Percentiles rank a stretch among this genome's conserved stretches.
phyloP scores from a whole-genome alignment of 2,329 filamentous ascomycete species.

The Fusarium lyarnte region DNA sequence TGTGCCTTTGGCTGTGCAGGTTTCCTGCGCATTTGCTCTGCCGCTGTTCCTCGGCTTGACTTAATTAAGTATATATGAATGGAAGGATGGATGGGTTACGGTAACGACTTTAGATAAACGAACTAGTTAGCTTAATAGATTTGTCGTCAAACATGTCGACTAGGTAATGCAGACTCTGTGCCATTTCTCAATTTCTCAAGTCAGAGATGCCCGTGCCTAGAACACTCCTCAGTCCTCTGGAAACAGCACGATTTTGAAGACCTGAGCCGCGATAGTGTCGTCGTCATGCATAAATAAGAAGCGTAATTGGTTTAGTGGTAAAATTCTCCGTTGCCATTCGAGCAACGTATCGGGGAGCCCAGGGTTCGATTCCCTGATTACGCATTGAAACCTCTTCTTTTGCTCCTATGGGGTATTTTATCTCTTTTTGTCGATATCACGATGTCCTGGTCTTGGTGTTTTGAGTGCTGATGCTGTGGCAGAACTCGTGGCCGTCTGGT shows the following conservation, averaged over 20 bases:
- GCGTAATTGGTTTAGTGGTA: background rate
- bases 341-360: background rate
- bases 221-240: rapidly evolving
- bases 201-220: rapidly evolving
- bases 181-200: rapidly evolving
- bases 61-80: background rate
- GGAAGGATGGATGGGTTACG: background rate
- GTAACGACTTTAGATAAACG: slow-evolving; percentile 9
- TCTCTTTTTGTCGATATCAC: background rate
- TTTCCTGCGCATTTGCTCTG: slow-evolving; percentile 36
- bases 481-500: rapidly evolving
- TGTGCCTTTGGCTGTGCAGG: slow-evolving; percentile 41
- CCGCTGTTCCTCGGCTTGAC: slow-evolving; percentile 43
- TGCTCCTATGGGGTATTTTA: rapidly evolving
- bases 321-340: background rate
- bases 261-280: rapidly evolving
- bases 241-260: rapidly evolving
- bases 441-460: background rate
- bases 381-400: background rate
- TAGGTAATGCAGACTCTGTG: background rate
- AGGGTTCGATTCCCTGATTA: slow-evolving; percentile 1
- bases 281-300: rapidly evolving
- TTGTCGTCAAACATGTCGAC: background rate
- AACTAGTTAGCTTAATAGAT: background rate
- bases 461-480: background rate